These are phyloP conservation scores for Triangularia setosa DNA, from an alignment of 2,329 filamentous ascomycete species.

Conservation along the genomic window DNA sequence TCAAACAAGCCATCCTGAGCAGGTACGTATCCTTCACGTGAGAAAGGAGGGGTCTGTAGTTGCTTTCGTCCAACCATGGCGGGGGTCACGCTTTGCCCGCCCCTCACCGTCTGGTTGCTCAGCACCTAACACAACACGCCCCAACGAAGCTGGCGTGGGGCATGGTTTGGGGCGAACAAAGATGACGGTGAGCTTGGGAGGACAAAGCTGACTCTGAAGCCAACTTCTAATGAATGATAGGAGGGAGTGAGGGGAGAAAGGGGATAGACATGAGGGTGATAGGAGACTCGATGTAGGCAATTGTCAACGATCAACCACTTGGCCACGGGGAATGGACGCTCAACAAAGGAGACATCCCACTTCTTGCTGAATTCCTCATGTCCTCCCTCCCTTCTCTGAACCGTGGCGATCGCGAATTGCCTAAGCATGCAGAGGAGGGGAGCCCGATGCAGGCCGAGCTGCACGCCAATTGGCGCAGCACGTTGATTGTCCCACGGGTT, in stretches of 20 bases:
- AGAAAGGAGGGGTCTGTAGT: conserved; percentile 14
- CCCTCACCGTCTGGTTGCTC: conserved; percentile 8
- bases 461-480: conserved; percentile 17
- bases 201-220: neutral
- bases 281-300: no score
- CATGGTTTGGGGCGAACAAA: neutral
- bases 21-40: conserved; percentile 22
- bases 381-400: neutral
- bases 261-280: neutral
- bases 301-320: neutral
- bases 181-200: neutral
- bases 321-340: neutral
- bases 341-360: neutral
- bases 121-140: conserved; percentile 1
- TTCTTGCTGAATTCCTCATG: neutral
- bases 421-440: conserved; percentile 5
- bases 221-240: neutral
- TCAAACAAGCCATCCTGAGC: conserved; percentile 20
- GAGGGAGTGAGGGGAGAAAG: neutral
- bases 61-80: neutral
- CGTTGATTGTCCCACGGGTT: neutral
- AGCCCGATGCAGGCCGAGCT: conserved; percentile 13
- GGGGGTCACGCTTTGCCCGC: neutral
- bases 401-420: conserved; percentile 10
- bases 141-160: neutral